Percentiles rank a stretch among this genome's conserved stretches.
phyloP scores from a whole-genome alignment of 2,329 filamentous ascomycete genomes.

The Colletotrichum abscissum region DNA sequence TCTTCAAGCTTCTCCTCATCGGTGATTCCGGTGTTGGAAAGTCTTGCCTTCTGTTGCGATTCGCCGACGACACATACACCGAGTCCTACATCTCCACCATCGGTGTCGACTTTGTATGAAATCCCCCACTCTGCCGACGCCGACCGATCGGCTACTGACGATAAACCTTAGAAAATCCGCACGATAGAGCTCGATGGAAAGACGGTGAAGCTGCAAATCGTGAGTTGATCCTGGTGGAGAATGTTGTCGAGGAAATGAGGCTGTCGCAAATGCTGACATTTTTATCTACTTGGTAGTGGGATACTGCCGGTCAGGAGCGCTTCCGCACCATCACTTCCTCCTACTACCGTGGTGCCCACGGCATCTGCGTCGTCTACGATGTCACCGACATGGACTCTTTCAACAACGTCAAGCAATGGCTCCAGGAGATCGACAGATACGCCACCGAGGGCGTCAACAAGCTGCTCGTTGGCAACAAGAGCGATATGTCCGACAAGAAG shows the following conservation, averaged over 20 bases:
- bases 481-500: slow-evolving; percentile 99
- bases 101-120: slow-evolving; percentile 94
- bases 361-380: slow-evolving; percentile 99
- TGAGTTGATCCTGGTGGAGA: slow-evolving; percentile 61
- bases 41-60: slow-evolving; percentile 97
- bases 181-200: slow-evolving; percentile 99
- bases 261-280: slow-evolving; percentile 41
- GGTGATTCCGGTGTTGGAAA: slow-evolving; percentile 99
- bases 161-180: slow-evolving; percentile 86
- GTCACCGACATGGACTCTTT: slow-evolving; percentile 99
- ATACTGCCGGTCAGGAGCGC: slow-evolving; percentile 98
- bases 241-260: not conserved
- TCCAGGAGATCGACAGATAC: slow-evolving; percentile 99
- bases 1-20: slow-evolving; percentile 99
- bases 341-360: slow-evolving; percentile 98
- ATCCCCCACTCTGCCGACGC: not conserved
- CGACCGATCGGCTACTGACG: slow-evolving; percentile 22
- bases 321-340: slow-evolving; percentile 99
- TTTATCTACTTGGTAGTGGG: slow-evolving; percentile 75
- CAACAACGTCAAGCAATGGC: slow-evolving; percentile 99
- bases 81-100: slow-evolving; percentile 99
- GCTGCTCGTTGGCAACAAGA: slow-evolving; percentile 99
- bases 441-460: slow-evolving; percentile 99
- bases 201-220: slow-evolving; percentile 99
- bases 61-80: slow-evolving; percentile 98